Evolutionary conservation across 768 basidiomycete species (phyloP), one percentile per base, ranked within the genome.

Genomic region (Tulasnella sp.): DNA sequence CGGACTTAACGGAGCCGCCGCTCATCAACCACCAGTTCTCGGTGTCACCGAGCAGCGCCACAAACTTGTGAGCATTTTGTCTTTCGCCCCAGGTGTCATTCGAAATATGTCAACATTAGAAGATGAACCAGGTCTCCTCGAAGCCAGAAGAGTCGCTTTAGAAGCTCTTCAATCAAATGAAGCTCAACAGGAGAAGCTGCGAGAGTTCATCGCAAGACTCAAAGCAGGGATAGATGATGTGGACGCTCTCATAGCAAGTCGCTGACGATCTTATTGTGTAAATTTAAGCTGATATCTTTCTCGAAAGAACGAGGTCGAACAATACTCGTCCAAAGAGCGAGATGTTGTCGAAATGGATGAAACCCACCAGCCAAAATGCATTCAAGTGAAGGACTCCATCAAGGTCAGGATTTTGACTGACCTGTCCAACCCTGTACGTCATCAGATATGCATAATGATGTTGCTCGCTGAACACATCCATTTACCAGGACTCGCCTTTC

Each of bases 401-500:
- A 31, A 58, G 40, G 42, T 60, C 48, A 50, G 58, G 77, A 34
- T 42, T 40, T 28, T 64, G 34, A 72, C 48, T 22, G 41, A 14
- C 4, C 58, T 64, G 58, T 78, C 77, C 16, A 28, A 78, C 69
- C 48, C 48, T 20, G 77, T 78, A 64, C 9, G 77, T 60, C 2
- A 5, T 40, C 1, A 34, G 9, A 64, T 50, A 20, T 69, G 6
- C 31, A 41, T 20, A 69, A 8, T 20, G 31, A 58, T 28, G 46
- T 60, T 42, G 50, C 41, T 44, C 34, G 9, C n/a, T 77, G 40
- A 58, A 20, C 44, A 54, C n/a, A 77, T 58, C 37, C n/a, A 22
- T 37, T 11, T n/a, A 2, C 24, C 58, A 78, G 77, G 58, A 78
- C 37, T 78, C 77, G 37, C 77, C 77, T n/a, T 78, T 78, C 20